Conservation (phyloP, 352 stramenopile species). For the Phytophthora megakarya region DNA sequence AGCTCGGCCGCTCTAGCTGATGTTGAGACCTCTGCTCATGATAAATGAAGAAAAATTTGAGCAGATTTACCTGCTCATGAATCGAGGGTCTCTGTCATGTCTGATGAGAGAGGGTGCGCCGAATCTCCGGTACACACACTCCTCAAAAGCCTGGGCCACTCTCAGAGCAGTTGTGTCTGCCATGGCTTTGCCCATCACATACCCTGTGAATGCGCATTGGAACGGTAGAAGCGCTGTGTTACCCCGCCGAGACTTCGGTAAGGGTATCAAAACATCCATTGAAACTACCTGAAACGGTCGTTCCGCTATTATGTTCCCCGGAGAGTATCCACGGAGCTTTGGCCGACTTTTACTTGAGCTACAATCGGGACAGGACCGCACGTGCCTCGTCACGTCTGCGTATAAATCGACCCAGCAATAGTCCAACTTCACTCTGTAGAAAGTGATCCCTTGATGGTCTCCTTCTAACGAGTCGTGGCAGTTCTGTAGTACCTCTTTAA, state of each 20-base stretch:
- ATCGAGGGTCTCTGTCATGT: not conserved
- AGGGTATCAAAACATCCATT: no score
- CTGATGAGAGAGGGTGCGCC: not conserved
- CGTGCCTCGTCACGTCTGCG: not conserved
- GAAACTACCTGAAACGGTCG: conserved; percentile 4
- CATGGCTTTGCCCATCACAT: not conserved
- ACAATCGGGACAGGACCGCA: conserved; percentile 12
- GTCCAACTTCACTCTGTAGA: not conserved
- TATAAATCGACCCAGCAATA: conserved; percentile 11
- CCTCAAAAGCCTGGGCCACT: not conserved
- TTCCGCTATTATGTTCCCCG: conserved; percentile 11
- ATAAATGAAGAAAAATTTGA: no score
- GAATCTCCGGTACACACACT: not conserved
- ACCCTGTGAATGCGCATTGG: not conserved
- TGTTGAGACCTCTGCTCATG: no score
- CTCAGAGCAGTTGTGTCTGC: not conserved
- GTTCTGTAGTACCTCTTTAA: conserved; percentile 17
- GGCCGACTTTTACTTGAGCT: conserved; percentile 12
- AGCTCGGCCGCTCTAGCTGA: no score
- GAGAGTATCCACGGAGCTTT: conserved; percentile 8
- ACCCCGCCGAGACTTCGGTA: conserved; percentile 5
- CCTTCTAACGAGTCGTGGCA: conserved; percentile 17
- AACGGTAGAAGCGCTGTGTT: not conserved
- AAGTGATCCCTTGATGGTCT: conserved; percentile 8
- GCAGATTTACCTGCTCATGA: no score